These are phyloP conservation scores for Tetrapisispora pingtungensis DNA, from an alignment of 805 yeast genomes.

Conservation along the genomic window DNA sequence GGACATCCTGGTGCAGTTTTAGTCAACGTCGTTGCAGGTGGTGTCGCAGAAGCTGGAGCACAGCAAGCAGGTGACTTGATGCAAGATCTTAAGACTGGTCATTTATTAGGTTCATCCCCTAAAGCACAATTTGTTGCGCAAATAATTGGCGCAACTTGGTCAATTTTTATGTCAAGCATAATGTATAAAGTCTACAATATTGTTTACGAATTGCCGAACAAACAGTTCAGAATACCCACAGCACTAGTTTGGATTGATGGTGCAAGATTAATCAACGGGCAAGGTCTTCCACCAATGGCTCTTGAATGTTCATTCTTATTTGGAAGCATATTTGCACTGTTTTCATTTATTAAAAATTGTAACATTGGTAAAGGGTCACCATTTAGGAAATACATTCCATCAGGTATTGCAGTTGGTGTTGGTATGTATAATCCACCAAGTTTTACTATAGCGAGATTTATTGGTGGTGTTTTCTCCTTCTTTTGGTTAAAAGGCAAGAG, in stretches of 20 bases:
- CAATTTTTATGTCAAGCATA: conserved; percentile 65
- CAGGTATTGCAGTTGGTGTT: conserved; percentile 95
- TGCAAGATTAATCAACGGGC: conserved; percentile 83
- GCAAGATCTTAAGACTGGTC: conserved; percentile 96
- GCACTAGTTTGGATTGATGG: conserved; percentile 97
- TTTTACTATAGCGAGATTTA: conserved; percentile 84
- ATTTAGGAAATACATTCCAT: conserved; percentile 53
- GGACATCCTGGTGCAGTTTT: conserved; percentile 72
- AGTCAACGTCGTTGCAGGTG: conserved; percentile 87
- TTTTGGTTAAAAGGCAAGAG: conserved; percentile 40
- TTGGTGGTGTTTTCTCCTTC: conserved; percentile 71
- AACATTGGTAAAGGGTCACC: conserved; percentile 36
- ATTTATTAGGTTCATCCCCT: conserved; percentile 83
- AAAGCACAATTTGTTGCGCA: conserved; percentile 88
- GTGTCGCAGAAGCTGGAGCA: conserved; percentile 96
- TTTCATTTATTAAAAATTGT: conserved; percentile 55
- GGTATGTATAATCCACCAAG: conserved; percentile 93
- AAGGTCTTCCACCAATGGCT: conserved; percentile 79
- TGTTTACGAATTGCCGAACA: conserved; percentile 79
- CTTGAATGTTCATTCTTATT: conserved; percentile 47
- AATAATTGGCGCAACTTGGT: conserved; percentile 76
- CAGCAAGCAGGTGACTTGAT: conserved; percentile 97
- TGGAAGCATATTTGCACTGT: conserved; percentile 57
- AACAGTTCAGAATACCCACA: conserved; percentile 79
- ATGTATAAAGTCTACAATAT: conserved; percentile 75